Conservation (phyloP, 2,329 filamentous ascomycete genomes). For the Aspergillus oerlinghausenensis region DNA sequence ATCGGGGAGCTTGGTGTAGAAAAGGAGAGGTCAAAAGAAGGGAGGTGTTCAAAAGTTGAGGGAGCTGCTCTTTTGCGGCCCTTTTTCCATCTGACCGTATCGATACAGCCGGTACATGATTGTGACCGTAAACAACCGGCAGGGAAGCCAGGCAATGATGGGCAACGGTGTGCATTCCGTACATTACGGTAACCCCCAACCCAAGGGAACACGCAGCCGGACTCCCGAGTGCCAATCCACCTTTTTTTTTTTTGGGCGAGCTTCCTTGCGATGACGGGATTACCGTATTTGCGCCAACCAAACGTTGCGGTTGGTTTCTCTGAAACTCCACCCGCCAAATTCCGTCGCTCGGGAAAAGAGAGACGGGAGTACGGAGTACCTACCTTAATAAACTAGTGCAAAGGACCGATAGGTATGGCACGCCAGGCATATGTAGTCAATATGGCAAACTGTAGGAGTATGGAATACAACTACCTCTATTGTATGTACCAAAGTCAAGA, state of each 20-base stretch:
- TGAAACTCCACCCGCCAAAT: constrained; percentile 10
- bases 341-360: constrained; percentile 15
- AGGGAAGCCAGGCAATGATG: constrained; percentile 9
- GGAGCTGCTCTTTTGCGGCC: constrained; percentile 31
- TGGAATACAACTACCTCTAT: neutral
- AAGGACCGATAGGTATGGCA: neutral
- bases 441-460: neutral
- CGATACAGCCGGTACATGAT: constrained; percentile 28
- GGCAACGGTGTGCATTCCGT: constrained; percentile 4
- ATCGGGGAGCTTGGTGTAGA: constrained; percentile 33
- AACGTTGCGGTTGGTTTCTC: neutral
- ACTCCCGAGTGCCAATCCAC: constrained; percentile 17
- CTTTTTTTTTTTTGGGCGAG: neutral
- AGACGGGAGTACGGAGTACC: neutral
- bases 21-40: constrained; percentile 25
- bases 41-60: constrained; percentile 10
- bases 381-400: neutral
- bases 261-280: neutral
- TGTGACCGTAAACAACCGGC: constrained; percentile 17
- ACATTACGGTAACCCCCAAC: constrained; percentile 23
- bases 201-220: constrained; percentile 17
- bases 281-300: neutral
- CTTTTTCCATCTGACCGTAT: constrained; percentile 31
- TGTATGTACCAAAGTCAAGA: neutral
- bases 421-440: neutral